Evolutionary conservation across 306 rosid species (phyloP).

Genomic region (Cicer yamashitae): DNA sequence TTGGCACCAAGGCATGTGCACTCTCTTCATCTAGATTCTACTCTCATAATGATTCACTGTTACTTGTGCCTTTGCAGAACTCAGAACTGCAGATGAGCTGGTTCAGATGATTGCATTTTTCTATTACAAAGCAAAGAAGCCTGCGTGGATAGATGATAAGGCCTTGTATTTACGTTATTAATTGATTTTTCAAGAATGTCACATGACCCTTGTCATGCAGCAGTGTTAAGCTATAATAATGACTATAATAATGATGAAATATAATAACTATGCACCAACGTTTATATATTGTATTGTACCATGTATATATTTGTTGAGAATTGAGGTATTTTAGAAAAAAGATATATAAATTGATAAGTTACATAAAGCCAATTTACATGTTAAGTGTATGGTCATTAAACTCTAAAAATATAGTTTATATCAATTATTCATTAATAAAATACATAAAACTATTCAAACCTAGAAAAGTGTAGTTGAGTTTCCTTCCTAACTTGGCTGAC

Average conservation of each 20-base stretch:
- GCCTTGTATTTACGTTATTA: slow-evolving; percentile 53
- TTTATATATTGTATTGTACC: no score
- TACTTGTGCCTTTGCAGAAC: slow-evolving; percentile 52
- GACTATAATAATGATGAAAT: no score
- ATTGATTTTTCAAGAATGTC: slow-evolving; percentile 21
- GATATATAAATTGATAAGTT: no score
- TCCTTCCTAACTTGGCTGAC: neutral
- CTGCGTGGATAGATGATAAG: slow-evolving; percentile 76
- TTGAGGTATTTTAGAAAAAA: no score
- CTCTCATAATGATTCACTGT: slow-evolving; percentile 8
- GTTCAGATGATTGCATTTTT: slow-evolving; percentile 93
- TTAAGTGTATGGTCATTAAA: no score
- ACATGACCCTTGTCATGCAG: neutral
- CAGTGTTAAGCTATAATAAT: no score
- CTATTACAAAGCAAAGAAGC: slow-evolving; percentile 91
- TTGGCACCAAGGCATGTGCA: slow-evolving; percentile 21
- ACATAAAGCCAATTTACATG: no score
- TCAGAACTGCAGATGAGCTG: slow-evolving; percentile 73
- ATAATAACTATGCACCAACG: no score
- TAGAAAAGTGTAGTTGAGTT: neutral
- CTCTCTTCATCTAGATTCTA: slow-evolving; percentile 25
- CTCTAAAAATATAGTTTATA: no score
- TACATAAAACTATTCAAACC: neutral
- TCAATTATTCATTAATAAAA: neutral
- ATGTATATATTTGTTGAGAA: no score